Evolutionary conservation across 345 rosid species (phyloP).

Genomic region (Syzygium jambos): DNA sequence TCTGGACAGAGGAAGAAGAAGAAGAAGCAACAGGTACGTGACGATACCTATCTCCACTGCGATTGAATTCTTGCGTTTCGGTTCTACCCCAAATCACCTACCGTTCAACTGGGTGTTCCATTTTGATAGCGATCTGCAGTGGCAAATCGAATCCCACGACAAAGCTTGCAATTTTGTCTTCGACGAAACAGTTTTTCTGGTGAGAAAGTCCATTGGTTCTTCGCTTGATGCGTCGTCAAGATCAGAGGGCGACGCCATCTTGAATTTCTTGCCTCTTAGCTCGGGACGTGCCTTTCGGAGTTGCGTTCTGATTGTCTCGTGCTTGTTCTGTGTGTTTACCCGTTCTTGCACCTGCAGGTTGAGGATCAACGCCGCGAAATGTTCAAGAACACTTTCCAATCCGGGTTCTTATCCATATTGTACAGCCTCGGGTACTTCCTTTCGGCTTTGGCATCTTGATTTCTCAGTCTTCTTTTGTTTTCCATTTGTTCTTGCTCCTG

Average conservation of each 20-base stretch:
- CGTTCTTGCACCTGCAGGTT: background rate
- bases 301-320: background rate
- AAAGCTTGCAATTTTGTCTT: background rate
- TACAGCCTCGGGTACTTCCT: conserved; percentile 63
- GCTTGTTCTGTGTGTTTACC: background rate
- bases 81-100: background rate
- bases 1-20: background rate
- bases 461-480: background rate
- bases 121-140: background rate
- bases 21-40: background rate
- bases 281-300: background rate
- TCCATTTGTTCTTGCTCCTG: background rate
- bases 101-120: background rate
- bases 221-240: background rate
- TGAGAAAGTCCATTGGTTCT: background rate
- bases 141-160: background rate
- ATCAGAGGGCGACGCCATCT: background rate
- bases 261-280: background rate
- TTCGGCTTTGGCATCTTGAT: background rate
- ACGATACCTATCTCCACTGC: background rate
- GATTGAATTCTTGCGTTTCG: background rate
- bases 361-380: conserved; percentile 5
- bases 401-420: conserved; percentile 74
- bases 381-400: conserved; percentile 86
- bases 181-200: background rate